Evolutionary conservation across 2,329 filamentous ascomycete species (phyloP), one percentile per base, ranked within the genome.

Genomic region (Microdochium nivale): DNA sequence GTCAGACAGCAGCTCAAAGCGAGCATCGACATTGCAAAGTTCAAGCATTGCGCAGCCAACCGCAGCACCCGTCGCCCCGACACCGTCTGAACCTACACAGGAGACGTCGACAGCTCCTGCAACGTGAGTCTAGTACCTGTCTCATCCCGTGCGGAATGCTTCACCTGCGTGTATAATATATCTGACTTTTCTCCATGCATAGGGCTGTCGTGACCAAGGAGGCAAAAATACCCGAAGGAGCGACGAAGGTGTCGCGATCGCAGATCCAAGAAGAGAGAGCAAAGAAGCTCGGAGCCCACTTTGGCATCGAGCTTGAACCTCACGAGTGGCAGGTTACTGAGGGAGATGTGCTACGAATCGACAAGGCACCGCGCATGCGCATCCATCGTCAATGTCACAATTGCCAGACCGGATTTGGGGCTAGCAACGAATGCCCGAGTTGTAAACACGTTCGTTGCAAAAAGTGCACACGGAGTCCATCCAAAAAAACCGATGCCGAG

Each of bases 401-500:
- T 58, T 96, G 91, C 72, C 80, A 84, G 53, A 81, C 85, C 14
- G 79, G 80, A 24, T 95, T 92, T 65, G 84, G 86, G 52, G 68
- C 79, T 21, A 80, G 85, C 60, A 90, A 86, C 70, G 76, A 86
- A 54, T 96, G 91, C 69, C 68, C 77, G 57, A 81, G 80, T 58
- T 96, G 91, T 72, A 78, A 87, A 59, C 91, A 96, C 70, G 74
- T 75, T 47, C 82, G 88, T 58, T 96, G 91, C 79, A 86, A 81
- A 63, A 83, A 87, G 62, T 96, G 91, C 66, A 80, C 83, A 25
- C 83, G 88, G 51, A 81, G 86, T 60, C 90, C 90, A 32, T 74
- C 79, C 50, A 83, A 84, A 70, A 82, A 80, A 58, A 77, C 72
- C 60, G 77, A 81, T 58, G 74, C 73, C 55, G 75, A 81, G 62